These are phyloP conservation scores for Salicornia ramosissima DNA, from an alignment of 148 eudicot species.

Conservation along the genomic window DNA sequence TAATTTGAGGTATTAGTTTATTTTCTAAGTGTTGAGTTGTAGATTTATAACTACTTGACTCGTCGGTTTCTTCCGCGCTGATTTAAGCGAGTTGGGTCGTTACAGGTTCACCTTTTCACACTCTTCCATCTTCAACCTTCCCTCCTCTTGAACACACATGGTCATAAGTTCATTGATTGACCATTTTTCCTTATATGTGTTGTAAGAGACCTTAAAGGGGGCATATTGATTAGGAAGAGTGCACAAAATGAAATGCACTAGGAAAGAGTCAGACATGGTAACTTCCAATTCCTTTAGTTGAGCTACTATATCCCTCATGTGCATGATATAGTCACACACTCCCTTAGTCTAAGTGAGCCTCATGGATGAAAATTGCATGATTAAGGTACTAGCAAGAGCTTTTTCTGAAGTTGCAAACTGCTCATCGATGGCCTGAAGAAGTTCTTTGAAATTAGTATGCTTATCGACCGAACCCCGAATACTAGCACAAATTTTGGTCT, in stretches of 20 bases:
- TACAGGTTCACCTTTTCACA: not conserved
- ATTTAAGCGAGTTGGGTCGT: no score
- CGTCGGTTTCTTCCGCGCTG: no score
- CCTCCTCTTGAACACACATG: constrained; percentile 28
- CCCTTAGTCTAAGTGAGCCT: constrained; percentile 3
- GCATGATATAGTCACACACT: constrained; percentile 20
- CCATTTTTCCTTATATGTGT: no score
- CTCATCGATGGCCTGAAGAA: no score
- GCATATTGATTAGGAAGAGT: not conserved
- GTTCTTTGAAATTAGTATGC: not conserved
- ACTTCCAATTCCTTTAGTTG: not conserved
- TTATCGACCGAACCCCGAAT: not conserved
- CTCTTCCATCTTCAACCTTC: not conserved
- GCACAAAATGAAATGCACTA: not conserved
- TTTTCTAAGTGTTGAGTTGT: no score
- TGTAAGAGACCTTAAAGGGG: no score
- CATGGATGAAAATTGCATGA: constrained; percentile 15
- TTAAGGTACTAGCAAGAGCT: constrained; percentile 14
- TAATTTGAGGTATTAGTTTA: no score
- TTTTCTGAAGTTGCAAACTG: constrained; percentile 6
- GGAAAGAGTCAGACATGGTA: not conserved
- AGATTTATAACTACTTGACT: no score
- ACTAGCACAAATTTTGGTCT: not conserved
- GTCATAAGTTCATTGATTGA: not conserved
- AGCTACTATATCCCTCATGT: constrained; percentile 9